Evolutionary conservation across 805 yeast species (phyloP), one percentile per base, ranked within the genome.

Genomic region (Cyberlindnera japonica): DNA sequence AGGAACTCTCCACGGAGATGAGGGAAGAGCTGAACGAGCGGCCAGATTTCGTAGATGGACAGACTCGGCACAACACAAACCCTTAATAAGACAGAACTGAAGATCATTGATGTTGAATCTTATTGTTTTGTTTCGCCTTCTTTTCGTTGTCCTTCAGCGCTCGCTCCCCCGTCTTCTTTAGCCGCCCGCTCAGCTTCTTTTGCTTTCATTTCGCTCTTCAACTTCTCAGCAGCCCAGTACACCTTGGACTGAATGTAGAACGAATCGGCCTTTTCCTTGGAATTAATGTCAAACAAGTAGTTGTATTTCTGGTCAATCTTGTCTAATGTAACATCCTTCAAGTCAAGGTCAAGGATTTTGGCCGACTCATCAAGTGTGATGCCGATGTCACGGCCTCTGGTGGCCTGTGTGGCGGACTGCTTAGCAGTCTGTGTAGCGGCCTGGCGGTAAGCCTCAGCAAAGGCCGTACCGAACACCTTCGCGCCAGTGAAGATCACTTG

Each of bases 391-490:
- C 62, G 57, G n/a, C 74, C 62, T 58, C 69, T 64, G 33, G 66
- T 64, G 4, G 75, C 72, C 30, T 71, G 66, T n/a, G 70, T 63
- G 6, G 79, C 74, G 16, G 83, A 70, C 51, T 78, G 78, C 21
- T 86, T 75, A 2, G 91, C 88, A n/a, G 95, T 80, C 40, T 90
- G 90, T 38, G 91, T 86, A 14, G 98, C 96, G 2, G 95, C 95
- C 67, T 93, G 98, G 57, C 82, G 84, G 72, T 91, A 93, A 0
- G 99, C 98, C 62, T 89, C 95, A n/a, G 88, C 74, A 62, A 93
- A 93, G 0, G 99, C 99, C 53, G 86, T 78, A 42, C 98, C 97
- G 59, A 93, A 89, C 22, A 91, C 98, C 53, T 87, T 82, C 5
- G 97, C 95, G 42, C 98, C 98, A 9, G 98, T 90, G 57, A 90